These are phyloP conservation scores for Pleurotus platypus DNA, from an alignment of 768 basidiomycete species.

Conservation along the genomic window DNA sequence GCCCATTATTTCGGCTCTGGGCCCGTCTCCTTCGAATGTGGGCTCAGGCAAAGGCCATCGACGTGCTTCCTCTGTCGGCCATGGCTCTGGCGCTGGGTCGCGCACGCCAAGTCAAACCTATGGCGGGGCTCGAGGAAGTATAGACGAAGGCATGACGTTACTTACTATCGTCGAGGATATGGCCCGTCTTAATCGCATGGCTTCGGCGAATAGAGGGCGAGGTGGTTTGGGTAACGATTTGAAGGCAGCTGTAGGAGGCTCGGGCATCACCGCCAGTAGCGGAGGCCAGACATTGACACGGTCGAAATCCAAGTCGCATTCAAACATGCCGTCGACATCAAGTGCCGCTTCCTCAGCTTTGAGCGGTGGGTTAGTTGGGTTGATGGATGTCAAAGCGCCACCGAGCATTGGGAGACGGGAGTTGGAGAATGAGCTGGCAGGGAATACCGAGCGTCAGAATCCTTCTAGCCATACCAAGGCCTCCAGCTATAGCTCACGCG, in stretches of 20 bases:
- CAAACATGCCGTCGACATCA: too few species aligned
- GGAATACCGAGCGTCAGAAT: too few species aligned
- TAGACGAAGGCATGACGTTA: conserved; percentile 32
- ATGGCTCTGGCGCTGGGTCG: conserved; percentile 11
- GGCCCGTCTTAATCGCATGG: conserved; percentile 31
- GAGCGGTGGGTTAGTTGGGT: conserved; percentile 15
- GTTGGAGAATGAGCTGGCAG: conserved; percentile 19
- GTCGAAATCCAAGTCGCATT: too few species aligned
- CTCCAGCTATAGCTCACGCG: too few species aligned
- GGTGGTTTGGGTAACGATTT: background rate
- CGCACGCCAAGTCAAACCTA: background rate
- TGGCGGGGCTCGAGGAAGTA: background rate
- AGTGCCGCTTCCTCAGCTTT: too few species aligned
- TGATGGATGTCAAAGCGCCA: conserved; percentile 47
- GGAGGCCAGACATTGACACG: conserved; percentile 7
- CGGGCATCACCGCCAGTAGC: conserved; percentile 14
- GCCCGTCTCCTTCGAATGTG: background rate
- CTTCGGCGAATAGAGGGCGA: background rate
- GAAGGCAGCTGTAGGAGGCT: background rate
- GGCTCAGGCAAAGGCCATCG: background rate
- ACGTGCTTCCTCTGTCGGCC: conserved; percentile 2
- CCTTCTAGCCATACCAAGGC: too few species aligned
- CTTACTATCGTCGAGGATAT: conserved; percentile 72
- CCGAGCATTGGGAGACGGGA: conserved; percentile 31
- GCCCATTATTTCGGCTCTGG: conserved; percentile 12